Percentiles rank a stretch among this genome's conserved stretches.
phyloP scores from a whole-genome alignment of 352 stramenopile genomes.

The Pythium coloratum region DNA sequence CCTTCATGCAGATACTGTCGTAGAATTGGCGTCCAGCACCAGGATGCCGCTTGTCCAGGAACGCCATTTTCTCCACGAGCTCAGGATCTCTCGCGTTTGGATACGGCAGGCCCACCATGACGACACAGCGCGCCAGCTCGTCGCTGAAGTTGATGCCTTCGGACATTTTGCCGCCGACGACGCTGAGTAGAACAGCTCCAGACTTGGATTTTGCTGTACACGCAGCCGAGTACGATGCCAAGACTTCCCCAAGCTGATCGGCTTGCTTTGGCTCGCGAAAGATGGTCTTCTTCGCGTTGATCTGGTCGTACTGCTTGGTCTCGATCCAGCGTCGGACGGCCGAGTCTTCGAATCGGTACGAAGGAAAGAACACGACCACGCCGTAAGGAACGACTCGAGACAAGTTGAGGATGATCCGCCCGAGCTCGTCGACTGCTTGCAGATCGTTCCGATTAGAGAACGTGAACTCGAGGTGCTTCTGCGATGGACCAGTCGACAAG shows the following conservation, averaged over 20 bases:
- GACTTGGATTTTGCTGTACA: conserved; percentile 33
- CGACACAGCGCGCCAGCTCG: conserved; percentile 95
- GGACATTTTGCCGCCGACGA: conserved; percentile 99
- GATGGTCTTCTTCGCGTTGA: conserved; percentile 89
- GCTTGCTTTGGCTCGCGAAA: conserved; percentile 94
- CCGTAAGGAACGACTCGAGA: conserved; percentile 90
- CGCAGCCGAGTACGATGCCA: conserved; percentile 83
- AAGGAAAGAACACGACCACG: conserved; percentile 98
- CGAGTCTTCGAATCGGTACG: conserved; percentile 95
- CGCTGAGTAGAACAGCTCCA: conserved; percentile 93
- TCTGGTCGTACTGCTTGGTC: conserved; percentile 75
- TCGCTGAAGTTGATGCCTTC: conserved; percentile 99
- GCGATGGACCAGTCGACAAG: conserved; percentile 75
- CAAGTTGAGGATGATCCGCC: conserved; percentile 91
- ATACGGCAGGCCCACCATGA: conserved; percentile 99
- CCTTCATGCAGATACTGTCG: conserved; percentile 98
- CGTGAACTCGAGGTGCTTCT: conserved; percentile 94
- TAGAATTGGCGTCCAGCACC: conserved; percentile 92
- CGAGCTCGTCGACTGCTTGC: conserved; percentile 93
- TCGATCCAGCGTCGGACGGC: conserved; percentile 87
- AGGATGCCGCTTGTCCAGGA: conserved; percentile 70
- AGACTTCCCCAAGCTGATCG: conserved; percentile 90
- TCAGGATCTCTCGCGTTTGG: conserved; percentile 96
- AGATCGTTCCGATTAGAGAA: conserved; percentile 75
- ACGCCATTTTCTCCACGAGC: conserved; percentile 97